Evolutionary conservation across 2,329 filamentous ascomycete species (phyloP), one percentile per base, ranked within the genome.

Genomic region (Dendrostoma leiphaemia): DNA sequence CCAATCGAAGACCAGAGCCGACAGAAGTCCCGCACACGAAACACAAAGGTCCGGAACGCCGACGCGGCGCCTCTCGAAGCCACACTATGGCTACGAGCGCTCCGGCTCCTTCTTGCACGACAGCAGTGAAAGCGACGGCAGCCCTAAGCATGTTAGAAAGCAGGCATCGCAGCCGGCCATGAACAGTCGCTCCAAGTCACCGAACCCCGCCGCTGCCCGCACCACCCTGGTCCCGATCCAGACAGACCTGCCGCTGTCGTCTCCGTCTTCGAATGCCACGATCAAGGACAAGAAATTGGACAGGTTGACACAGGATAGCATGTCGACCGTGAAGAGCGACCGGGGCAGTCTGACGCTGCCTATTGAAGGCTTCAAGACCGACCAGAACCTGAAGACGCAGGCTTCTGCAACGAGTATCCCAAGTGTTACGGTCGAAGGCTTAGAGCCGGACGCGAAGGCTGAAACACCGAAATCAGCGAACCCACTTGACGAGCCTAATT

Each of bases 401-500:
- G 34, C 45, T 13, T 72, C 75, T 37, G 72, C 70, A 5, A 52
- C 63, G 6, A 67, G 65, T 52, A 57, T 69, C 44, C 71, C 72
- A 1, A 79, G 74, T 56, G 67, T 81, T n/a, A 70, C 69, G 53
- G 63, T 80, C 24, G 74, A 80, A 29, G 54, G 44, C 29, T 63
- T 67, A 15, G 74, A 64, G 28, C 63, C 67, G 7, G 73, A 69
- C 51, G 69, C 72, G 17, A 72, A 72, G 58, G 53, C 41, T 41
- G 57, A 44, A 8, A 53, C 51, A 17, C 45, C 49, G 24, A 58
- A 60, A 44, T 60, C 62, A 4, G 59, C 62, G 45, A 75, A 78
- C 57, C 72, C 74, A 9, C 70, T 84, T 10, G 82, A 85, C 49
- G 82, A 84, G 63, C 82, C 82, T 4, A 77, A 81, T 21, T 80